Evolutionary conservation across 1,284 basidiomycete genomes (phyloP).

Genomic region (Puccinia triticina): DNA sequence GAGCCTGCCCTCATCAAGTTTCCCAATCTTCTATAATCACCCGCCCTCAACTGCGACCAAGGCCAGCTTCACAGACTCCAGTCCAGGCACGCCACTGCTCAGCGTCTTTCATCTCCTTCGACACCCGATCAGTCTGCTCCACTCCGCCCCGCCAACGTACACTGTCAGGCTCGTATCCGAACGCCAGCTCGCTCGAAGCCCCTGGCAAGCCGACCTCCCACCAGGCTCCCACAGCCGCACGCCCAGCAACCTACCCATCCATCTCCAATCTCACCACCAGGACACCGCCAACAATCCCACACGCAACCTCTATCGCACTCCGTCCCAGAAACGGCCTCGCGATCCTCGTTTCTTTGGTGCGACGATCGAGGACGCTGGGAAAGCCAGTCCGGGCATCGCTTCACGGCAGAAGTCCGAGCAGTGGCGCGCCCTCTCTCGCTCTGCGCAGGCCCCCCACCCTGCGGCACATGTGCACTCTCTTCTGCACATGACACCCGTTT

Average conservation of each 20-base stretch:
- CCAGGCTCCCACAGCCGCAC: not conserved
- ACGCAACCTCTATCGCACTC: not conserved
- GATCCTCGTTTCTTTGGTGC: constrained; percentile 95
- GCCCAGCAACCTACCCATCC: constrained; percentile 8
- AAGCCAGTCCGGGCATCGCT: constrained; percentile 74
- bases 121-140: constrained; percentile 20
- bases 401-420: constrained; percentile 92
- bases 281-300: not conserved
- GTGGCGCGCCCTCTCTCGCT: constrained; percentile 58
- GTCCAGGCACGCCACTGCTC: constrained; percentile 26
- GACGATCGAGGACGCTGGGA: constrained; percentile 68
- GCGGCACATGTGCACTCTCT: too few relatives aligned
- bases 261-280: not conserved
- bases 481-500: too few relatives aligned
- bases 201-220: not conserved
- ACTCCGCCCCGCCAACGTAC: constrained; percentile 22
- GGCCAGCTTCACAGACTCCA: not conserved
- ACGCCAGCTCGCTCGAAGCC: not conserved
- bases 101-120: constrained; percentile 24
- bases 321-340: constrained; percentile 64
- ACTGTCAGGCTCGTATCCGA: constrained; percentile 28
- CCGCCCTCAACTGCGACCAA: not conserved
- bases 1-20: constrained; percentile 18
- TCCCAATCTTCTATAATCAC: not conserved
- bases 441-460: not conserved